These are phyloP conservation scores for Blepharisma stoltei DNA, from an alignment of 73 alveolate species.

Conservation along the genomic window DNA sequence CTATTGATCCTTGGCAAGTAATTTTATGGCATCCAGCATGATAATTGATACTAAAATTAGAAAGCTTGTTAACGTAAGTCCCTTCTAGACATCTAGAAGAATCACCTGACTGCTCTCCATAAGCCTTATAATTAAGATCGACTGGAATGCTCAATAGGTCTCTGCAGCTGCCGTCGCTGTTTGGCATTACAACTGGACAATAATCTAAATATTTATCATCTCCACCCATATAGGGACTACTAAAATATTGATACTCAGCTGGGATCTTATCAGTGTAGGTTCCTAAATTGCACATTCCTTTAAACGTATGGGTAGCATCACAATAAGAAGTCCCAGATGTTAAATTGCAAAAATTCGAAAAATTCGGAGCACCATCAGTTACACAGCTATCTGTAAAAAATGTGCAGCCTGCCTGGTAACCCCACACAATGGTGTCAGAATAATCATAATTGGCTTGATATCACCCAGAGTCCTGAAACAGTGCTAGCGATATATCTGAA, in stretches of 20 bases:
- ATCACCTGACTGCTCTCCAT: conserved; percentile 8
- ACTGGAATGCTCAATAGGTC: neutral
- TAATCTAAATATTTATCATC: conserved; percentile 1
- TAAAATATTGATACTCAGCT: conserved; percentile 29
- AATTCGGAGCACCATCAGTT: neutral
- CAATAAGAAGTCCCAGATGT: neutral
- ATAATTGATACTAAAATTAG: neutral
- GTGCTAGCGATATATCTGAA: conserved; percentile 18
- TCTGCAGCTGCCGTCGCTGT: neutral
- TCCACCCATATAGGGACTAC: conserved; percentile 26
- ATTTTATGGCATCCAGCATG: conserved; percentile 19
- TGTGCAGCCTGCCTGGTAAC: conserved; percentile 13
- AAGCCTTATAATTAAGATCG: neutral
- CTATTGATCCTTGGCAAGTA: conserved; percentile 27
- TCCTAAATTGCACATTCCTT: conserved; percentile 14
- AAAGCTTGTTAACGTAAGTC: conserved; percentile 19
- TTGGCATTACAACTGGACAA: conserved; percentile 24
- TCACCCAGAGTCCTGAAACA: conserved; percentile 32
- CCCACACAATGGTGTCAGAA: conserved; percentile 14
- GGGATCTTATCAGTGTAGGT: neutral
- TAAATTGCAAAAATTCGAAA: neutral
- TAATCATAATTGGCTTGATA: conserved; percentile 20
- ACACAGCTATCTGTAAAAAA: conserved; percentile 18
- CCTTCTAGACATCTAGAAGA: neutral
- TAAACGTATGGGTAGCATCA: conserved; percentile 9